These are phyloP conservation scores for Rhodotorula glutinis DNA, from an alignment of 1,284 basidiomycete genomes.

Conservation along the genomic window DNA sequence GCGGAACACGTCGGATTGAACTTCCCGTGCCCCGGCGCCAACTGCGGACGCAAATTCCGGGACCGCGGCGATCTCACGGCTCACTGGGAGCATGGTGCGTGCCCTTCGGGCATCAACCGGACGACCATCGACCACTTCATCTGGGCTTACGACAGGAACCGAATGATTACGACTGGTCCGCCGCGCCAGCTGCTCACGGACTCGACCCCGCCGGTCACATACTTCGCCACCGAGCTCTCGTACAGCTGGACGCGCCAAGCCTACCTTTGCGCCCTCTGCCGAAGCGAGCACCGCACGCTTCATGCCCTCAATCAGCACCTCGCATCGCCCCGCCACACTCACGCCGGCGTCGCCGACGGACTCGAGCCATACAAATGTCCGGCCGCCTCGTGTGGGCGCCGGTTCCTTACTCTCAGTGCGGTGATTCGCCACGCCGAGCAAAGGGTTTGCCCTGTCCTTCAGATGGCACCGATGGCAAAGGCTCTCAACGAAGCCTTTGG, in stretches of 20 bases:
- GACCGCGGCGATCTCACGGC: constrained; percentile 53
- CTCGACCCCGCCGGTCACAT: background rate
- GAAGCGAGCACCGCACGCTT: constrained; percentile 50
- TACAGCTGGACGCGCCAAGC: background rate
- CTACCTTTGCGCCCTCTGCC: constrained; percentile 60
- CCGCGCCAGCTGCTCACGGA: constrained; percentile 44
- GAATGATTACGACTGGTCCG: constrained; percentile 46
- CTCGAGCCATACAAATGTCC: constrained; percentile 53
- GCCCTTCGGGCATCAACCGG: constrained; percentile 48
- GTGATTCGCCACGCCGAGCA: constrained; percentile 10
- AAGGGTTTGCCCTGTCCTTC: background rate
- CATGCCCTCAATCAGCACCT: constrained; percentile 57
- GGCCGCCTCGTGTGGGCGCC: constrained; percentile 32
- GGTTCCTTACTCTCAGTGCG: constrained; percentile 6
- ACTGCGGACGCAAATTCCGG: constrained; percentile 51
- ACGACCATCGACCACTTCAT: constrained; percentile 48
- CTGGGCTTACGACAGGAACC: constrained; percentile 47
- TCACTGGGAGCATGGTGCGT: constrained; percentile 55
- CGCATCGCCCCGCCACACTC: constrained; percentile 52
- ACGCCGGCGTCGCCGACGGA: constrained; percentile 29
- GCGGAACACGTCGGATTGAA: constrained; percentile 32
- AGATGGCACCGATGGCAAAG: background rate
- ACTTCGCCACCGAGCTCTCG: constrained; percentile 3
- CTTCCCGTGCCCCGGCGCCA: constrained; percentile 37
- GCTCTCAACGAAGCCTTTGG: background rate